Base-by-base conservation (phyloP, 1,284 basidiomycete genomes). In the Marasmius fiardii region DNA sequence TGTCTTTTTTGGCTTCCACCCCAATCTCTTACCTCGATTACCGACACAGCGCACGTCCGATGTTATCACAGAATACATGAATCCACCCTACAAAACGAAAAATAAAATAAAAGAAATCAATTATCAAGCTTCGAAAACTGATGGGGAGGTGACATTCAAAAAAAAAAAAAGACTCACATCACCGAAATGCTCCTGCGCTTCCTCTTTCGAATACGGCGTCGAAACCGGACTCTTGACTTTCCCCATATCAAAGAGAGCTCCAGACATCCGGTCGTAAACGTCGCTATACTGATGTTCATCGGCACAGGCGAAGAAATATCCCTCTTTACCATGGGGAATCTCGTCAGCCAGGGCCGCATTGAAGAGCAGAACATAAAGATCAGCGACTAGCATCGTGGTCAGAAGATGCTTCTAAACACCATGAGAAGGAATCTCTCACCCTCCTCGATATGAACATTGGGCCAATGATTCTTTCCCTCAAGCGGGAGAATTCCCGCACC, bases 251-350 rank as follows among this genome's bases (percentile, higher is more conserved):
- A 31, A 31, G 10, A 31, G 28, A 31, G 10, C 28, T 31, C 10
- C 5, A 31, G 28, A 31, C 4, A 31, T 31, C 28, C 28, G 28
- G 23, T 60, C 61, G 24, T 53, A 58, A 1, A 60, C 54, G 4
- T 71, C 39, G 4, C 74, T 70, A 39, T 63, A 67, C 14, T 26
- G 12, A 34, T 74, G 63, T 37, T 76, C 67, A 2, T 68, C 71
- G 20, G 65, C 69, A 47, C 67, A 71, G 28, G 53, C 64, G 57
- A 75, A 74, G 61, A 72, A 77, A 35, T 58, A 64, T 4, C 75
- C 74, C 33, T 74, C 70, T 6, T 64, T 67, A 16, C 74, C 72
- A 49, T 75, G 70, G 0, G 55, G 47, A 10, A 49, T 41, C 16
- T 50, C 58, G 0, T 64, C 62, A 3, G 51, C 59, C 33, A 65